Percentiles rank a stretch among this genome's conserved stretches.
Conservation (phyloP, 257 asterid species). For the Solanum piurae region DNA sequence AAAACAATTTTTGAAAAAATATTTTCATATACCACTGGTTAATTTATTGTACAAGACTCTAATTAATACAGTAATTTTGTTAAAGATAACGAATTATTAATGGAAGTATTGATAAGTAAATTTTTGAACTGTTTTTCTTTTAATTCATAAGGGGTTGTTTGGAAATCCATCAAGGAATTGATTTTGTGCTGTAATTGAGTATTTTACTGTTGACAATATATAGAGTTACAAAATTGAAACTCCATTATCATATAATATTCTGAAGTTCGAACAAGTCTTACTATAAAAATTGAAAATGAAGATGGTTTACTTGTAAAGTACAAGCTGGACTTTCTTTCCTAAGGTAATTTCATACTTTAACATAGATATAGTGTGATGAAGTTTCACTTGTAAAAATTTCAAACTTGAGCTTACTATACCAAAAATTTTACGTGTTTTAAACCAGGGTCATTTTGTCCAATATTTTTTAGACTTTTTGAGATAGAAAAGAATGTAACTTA, state of each 20-base stretch:
- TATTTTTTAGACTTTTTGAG: background rate
- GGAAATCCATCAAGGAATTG: background rate
- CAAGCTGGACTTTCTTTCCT: too few relatives aligned
- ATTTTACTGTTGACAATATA: background rate
- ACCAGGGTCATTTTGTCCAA: too few relatives aligned
- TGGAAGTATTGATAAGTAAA: background rate
- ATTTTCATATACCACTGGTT: too few relatives aligned
- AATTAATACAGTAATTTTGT: too few relatives aligned
- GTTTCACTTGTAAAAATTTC: background rate
- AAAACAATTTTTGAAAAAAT: background rate
- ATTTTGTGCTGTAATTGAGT: background rate
- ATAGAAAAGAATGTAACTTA: background rate
- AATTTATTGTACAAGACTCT: background rate
- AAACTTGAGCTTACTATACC: accelerated
- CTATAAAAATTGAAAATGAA: too few relatives aligned
- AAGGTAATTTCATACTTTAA: background rate
- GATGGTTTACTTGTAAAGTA: too few relatives aligned
- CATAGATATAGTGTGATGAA: background rate
- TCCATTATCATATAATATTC: too few relatives aligned
- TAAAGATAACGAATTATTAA: background rate
- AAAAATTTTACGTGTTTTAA: accelerated
- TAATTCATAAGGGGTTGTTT: background rate
- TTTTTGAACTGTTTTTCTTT: background rate
- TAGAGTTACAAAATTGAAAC: too few relatives aligned
- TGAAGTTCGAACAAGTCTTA: background rate